These are phyloP conservation scores for Boletus austroedulis DNA, from an alignment of 1,284 basidiomycete genomes.

Conservation along the genomic window DNA sequence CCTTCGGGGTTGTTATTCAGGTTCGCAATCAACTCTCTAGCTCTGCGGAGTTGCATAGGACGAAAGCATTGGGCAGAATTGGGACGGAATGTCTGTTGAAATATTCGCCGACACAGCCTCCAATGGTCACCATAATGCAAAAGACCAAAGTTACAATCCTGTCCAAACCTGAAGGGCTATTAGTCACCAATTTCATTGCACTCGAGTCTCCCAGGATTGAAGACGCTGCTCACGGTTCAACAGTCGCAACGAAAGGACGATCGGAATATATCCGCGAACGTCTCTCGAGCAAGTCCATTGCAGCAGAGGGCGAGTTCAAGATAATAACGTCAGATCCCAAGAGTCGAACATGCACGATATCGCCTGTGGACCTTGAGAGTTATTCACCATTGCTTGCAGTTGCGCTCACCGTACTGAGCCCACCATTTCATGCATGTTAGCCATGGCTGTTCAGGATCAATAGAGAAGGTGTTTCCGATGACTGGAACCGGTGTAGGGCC, in stretches of 20 bases:
- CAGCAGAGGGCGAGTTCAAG: conserved; percentile 16
- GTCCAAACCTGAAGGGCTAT: conserved; percentile 13
- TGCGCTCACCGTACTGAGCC: conserved; percentile 18
- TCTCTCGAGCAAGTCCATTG: conserved; percentile 21
- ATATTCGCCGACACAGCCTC: conserved; percentile 6
- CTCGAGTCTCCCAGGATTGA: no score
- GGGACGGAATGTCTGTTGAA: conserved; percentile 9
- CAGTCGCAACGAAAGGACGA: conserved; percentile 19
- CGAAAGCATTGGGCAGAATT: not conserved
- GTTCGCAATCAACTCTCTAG: conserved; percentile 14
- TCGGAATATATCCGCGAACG: conserved; percentile 23
- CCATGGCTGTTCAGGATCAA: conserved; percentile 13
- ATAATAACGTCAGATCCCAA: conserved; percentile 22
- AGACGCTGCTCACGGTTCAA: conserved; percentile 20
- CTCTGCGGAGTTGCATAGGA: conserved; percentile 16
- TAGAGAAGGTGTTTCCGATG: conserved; percentile 16
- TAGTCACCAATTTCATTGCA: no score
- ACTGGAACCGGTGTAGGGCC: conserved; percentile 17
- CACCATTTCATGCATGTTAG: conserved; percentile 22
- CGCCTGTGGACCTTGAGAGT: conserved; percentile 15
- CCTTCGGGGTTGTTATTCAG: conserved; percentile 11
- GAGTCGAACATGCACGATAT: conserved; percentile 21
- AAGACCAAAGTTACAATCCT: conserved; percentile 14
- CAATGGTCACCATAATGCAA: conserved; percentile 18
- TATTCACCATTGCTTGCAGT: not conserved